Percentiles rank a stretch among this genome's conserved stretches.
Conservation (phyloP, 176 grass and related monocot genomes). For the Leersia perrieri region DNA sequence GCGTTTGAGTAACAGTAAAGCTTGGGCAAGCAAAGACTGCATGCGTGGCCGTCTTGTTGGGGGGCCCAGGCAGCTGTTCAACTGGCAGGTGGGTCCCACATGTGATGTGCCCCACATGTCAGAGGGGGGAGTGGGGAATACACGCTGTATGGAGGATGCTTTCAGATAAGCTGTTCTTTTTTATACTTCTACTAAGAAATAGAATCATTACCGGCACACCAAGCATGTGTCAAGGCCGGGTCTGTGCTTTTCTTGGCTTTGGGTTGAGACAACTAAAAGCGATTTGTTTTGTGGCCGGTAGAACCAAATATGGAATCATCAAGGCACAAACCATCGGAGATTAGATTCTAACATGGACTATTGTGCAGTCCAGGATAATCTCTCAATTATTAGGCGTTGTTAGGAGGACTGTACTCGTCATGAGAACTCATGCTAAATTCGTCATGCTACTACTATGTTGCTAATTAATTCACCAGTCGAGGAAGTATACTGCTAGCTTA, state of each 20-base stretch:
- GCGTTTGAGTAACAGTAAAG: constrained; percentile 55
- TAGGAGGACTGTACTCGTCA: background rate
- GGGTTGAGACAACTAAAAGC: constrained; percentile 39
- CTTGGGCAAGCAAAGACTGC: constrained; percentile 20
- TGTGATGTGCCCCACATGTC: background rate
- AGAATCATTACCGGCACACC: constrained; percentile 34
- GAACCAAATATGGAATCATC: background rate
- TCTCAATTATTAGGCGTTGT: background rate
- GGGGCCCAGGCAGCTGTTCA: background rate
- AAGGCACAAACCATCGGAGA: background rate
- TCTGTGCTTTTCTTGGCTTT: constrained; percentile 49
- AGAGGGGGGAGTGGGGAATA: background rate
- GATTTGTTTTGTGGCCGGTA: background rate
- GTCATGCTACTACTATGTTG: background rate
- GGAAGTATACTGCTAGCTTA: background rate
- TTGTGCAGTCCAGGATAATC: background rate
- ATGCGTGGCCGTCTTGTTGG: background rate
- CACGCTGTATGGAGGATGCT: background rate
- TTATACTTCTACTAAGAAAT: no score
- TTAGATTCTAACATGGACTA: constrained; percentile 15
- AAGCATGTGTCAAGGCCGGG: constrained; percentile 32
- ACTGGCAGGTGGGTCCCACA: constrained; percentile 7
- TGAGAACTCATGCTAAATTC: background rate
- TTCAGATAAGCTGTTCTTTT: background rate
- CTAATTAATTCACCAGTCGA: background rate